These are phyloP conservation scores for Cantharellus anzutake DNA, from an alignment of 768 basidiomycete genomes.

Conservation along the genomic window DNA sequence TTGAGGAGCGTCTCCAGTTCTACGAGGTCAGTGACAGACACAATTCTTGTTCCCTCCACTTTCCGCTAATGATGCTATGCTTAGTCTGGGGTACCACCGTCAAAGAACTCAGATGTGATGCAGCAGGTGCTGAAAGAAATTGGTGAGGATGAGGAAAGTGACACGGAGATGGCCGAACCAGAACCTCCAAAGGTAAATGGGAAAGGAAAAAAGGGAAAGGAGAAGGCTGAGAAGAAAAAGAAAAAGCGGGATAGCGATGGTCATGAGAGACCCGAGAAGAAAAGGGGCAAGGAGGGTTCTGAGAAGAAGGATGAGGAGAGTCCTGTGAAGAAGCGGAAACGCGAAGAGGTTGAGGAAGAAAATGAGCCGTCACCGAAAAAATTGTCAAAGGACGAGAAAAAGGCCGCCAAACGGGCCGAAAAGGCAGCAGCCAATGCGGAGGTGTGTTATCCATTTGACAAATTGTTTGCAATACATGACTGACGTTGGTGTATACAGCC, in stretches of 20 bases:
- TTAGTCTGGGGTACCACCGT: conserved; percentile 58
- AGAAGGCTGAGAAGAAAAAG: conserved; percentile 15
- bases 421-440: conserved; percentile 34
- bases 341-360: conserved; percentile 22
- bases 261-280: conserved; percentile 24
- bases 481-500: background rate
- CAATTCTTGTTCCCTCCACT: background rate
- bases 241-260: conserved; percentile 26
- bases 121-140: conserved; percentile 71
- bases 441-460: conserved; percentile 15
- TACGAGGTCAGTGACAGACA: conserved; percentile 37
- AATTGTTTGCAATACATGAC: background rate
- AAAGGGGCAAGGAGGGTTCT: background rate
- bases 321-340: conserved; percentile 11
- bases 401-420: conserved; percentile 71
- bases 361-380: conserved; percentile 14
- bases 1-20: conserved; percentile 87
- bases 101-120: conserved; percentile 79
- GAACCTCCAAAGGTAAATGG: conserved; percentile 35
- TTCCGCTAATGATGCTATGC: background rate
- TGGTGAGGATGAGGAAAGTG: conserved; percentile 34
- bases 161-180: conserved; percentile 29
- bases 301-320: background rate
- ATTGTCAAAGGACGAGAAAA: conserved; percentile 29
- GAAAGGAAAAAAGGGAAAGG: conserved; percentile 6